Evolutionary conservation across 306 rosid species (phyloP), one percentile per base, ranked within the genome.

Genomic region (Dalbergia oliveri): DNA sequence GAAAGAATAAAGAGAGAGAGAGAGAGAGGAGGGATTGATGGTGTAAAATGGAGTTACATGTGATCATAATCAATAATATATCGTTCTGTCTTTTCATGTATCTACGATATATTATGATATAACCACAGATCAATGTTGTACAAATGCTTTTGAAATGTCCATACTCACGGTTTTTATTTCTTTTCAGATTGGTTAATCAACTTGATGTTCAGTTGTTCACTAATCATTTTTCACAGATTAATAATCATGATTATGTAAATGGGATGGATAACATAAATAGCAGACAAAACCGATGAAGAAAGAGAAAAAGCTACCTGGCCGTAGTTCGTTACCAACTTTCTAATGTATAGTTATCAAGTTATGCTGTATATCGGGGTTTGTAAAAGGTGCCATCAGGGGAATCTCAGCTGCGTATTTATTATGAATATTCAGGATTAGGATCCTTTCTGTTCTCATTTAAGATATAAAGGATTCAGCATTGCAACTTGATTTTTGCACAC

Each of bases 51-150:
- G 51, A 67, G 72, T 21, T 19, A 60, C 12, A 60, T 53, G 43
- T 39, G 21, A n/a, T 54, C 19, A 16, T 39, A 45, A 70, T 63
- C 12, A 65, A 73, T 79, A 60, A 59, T 72, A 76, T 57, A 65
- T 79, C 34, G 72, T 79, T 81, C 80, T 63, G 73, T 73, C 62
- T 79, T 59, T 72, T 53, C 33, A 33, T 41, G 47, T 68, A 79
- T 69, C 73, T 23, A 59, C 66, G 61, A 79, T 83, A 31, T 73
- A 67, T 73, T 79, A 60, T 53, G 39, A 73, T 14, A 57, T 41
- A 41, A 15, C 11, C 11, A 75, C 11, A 23, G 1, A 43, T 57
- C 39, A 34, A 37, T 53, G 43, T 53, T 79, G 81, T 56, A 64
- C 37, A 78, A 37, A 31, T 67, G 75, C 59, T 23, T 26, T 19